Percentiles rank a stretch among this genome's conserved stretches.
These are phyloP conservation scores for Cardiospermum halicacabum DNA, from an alignment of 345 rosid genomes.

Conservation along the genomic window DNA sequence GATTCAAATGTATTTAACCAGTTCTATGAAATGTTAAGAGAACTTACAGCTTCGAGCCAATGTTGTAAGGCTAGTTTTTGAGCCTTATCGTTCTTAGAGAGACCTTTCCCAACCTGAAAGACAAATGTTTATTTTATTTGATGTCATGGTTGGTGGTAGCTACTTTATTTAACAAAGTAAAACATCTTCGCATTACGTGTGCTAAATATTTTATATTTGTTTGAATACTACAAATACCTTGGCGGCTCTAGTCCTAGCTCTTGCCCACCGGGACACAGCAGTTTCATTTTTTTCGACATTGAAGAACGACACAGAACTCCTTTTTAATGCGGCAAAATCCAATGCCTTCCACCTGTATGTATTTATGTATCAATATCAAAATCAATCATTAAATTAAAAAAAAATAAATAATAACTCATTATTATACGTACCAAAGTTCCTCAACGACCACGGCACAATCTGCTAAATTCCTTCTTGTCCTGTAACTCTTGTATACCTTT, in stretches of 20 bases:
- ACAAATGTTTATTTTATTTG: too few relatives aligned
- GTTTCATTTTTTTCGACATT: slow-evolving; percentile 65
- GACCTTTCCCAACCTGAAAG: slow-evolving; percentile 94
- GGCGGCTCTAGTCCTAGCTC: slow-evolving; percentile 92
- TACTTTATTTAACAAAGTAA: too few relatives aligned
- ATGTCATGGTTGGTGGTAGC: too few relatives aligned
- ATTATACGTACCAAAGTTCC: slow-evolving; percentile 58
- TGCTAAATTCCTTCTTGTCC: slow-evolving; percentile 87
- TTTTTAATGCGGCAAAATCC: slow-evolving; percentile 67
- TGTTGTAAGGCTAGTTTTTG: slow-evolving; percentile 83
- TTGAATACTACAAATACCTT: slow-evolving; percentile 45
- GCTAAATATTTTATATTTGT: not conserved
- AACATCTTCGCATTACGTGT: too few relatives aligned
- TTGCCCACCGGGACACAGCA: slow-evolving; percentile 82
- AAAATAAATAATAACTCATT: not conserved
- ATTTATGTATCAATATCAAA: too few relatives aligned
- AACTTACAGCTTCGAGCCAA: slow-evolving; percentile 97
- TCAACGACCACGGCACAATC: slow-evolving; percentile 92
- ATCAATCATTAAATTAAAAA: not conserved
- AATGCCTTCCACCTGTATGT: slow-evolving; percentile 81
- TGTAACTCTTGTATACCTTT: slow-evolving; percentile 84
- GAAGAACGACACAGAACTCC: slow-evolving; percentile 60
- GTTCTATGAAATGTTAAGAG: not conserved
- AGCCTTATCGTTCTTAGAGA: slow-evolving; percentile 82
- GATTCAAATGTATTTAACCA: too few relatives aligned